A percentile compares a stretch with the other conserved stretches of the same genome.
Evolutionary conservation across 2,329 filamentous ascomycete species (phyloP).

Genomic region (Epichloe sp.): DNA sequence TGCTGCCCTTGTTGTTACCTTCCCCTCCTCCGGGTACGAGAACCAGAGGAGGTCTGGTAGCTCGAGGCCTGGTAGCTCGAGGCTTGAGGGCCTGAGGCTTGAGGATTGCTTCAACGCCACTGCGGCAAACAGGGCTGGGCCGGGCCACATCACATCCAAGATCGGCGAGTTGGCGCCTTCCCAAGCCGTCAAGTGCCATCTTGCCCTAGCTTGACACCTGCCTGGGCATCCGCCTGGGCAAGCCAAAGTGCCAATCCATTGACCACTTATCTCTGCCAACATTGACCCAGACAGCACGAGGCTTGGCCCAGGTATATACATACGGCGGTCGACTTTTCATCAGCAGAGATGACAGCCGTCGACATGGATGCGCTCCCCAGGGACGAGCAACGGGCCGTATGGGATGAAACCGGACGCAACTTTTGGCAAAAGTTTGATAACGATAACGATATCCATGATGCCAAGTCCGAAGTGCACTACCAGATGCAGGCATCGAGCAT

Average conservation of each 20-base stretch:
- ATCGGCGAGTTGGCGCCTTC: neutral
- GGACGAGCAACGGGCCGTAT: conserved; percentile 20
- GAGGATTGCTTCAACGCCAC: too few species aligned
- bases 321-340: neutral
- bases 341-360: conserved; percentile 9
- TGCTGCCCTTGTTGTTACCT: neutral
- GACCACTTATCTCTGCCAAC: too few species aligned
- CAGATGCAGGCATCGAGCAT: conserved; percentile 13
- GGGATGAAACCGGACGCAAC: conserved; percentile 23
- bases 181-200: neutral
- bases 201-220: neutral
- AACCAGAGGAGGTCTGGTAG: neutral
- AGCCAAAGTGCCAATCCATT: neutral
- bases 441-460: conserved; percentile 13
- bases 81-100: neutral
- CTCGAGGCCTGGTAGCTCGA: neutral
- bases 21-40: neutral
- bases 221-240: neutral
- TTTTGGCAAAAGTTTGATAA: conserved; percentile 20
- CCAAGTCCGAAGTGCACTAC: conserved; percentile 14
- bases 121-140: too few species aligned
- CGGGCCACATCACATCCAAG: too few species aligned
- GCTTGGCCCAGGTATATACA: too few species aligned
- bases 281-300: too few species aligned
- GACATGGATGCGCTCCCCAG: conserved; percentile 18